A percentile compares a stretch with the other conserved stretches of the same genome.
These are phyloP conservation scores for Arabidopsis arenosa DNA, from an alignment of 345 rosid species.

Conservation along the genomic window DNA sequence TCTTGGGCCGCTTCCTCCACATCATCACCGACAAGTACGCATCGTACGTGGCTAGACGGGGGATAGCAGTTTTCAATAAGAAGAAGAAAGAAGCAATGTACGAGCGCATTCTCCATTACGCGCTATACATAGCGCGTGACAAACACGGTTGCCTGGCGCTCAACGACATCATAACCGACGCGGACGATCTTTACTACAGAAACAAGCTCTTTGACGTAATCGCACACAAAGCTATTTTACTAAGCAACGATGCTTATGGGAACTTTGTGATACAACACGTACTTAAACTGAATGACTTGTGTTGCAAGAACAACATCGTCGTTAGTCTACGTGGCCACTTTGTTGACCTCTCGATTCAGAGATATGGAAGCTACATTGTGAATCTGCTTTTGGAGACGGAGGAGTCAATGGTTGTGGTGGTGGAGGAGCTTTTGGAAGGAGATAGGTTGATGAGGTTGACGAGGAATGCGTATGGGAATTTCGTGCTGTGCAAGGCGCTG, in stretches of 20 bases:
- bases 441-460: background rate
- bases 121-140: background rate
- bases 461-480: background rate
- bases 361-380: background rate
- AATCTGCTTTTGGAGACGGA: background rate
- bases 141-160: background rate
- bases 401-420: background rate
- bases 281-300: background rate
- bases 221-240: background rate
- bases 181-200: background rate
- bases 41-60: too few species aligned
- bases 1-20: too few species aligned
- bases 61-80: too few species aligned
- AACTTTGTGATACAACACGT: background rate
- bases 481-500: background rate
- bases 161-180: background rate
- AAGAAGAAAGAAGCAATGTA: background rate
- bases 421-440: background rate
- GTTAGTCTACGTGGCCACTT: background rate
- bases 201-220: background rate
- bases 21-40: too few species aligned
- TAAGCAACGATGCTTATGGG: background rate
- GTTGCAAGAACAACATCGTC: background rate
- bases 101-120: background rate
- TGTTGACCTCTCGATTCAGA: background rate